phyloP scores from a whole-genome alignment of 2,329 filamentous ascomycete genomes.

The Paecilomyces sp. region DNA sequence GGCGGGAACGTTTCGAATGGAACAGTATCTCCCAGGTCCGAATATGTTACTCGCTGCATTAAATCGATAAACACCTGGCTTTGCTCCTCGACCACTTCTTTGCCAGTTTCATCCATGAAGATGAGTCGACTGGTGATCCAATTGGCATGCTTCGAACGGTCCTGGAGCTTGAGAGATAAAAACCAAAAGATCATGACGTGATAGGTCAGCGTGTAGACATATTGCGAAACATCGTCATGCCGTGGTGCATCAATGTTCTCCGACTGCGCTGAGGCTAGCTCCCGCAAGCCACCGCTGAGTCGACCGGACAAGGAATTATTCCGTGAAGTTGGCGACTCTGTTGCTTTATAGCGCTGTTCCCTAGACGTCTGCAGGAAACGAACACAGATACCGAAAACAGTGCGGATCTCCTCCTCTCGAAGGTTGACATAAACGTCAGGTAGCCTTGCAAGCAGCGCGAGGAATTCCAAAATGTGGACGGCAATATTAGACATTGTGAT shows the following conservation, averaged over 20 bases:
- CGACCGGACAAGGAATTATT: constrained; percentile 28
- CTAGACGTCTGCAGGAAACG: constrained; percentile 85
- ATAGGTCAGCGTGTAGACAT: constrained; percentile 88
- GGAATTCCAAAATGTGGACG: constrained; percentile 90
- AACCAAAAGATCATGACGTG: constrained; percentile 98
- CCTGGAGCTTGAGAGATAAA: constrained; percentile 74
- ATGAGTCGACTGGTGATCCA: constrained; percentile 84
- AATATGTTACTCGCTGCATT: constrained; percentile 82
- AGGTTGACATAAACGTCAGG: constrained; percentile 83
- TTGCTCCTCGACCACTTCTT: constrained; percentile 77
- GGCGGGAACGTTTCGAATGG: constrained; percentile 36
- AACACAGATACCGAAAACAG: constrained; percentile 92
- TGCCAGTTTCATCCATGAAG: constrained; percentile 68
- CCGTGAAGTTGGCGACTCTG: constrained; percentile 24
- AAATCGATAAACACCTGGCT: constrained; percentile 91
- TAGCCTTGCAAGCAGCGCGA: constrained; percentile 80
- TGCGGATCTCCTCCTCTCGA: constrained; percentile 83
- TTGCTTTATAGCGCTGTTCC: constrained; percentile 43
- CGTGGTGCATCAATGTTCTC: constrained; percentile 31
- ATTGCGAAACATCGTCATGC: constrained; percentile 77
- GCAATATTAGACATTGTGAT: constrained; percentile 90
- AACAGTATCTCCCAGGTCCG: constrained; percentile 67
- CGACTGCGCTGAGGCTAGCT: constrained; percentile 25
- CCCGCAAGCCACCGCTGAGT: constrained; percentile 38
- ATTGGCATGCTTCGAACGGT: constrained; percentile 74